Base-by-base conservation (phyloP, 192 early-diverging fungal species). In the Phlyctochytrium planicorne region DNA sequence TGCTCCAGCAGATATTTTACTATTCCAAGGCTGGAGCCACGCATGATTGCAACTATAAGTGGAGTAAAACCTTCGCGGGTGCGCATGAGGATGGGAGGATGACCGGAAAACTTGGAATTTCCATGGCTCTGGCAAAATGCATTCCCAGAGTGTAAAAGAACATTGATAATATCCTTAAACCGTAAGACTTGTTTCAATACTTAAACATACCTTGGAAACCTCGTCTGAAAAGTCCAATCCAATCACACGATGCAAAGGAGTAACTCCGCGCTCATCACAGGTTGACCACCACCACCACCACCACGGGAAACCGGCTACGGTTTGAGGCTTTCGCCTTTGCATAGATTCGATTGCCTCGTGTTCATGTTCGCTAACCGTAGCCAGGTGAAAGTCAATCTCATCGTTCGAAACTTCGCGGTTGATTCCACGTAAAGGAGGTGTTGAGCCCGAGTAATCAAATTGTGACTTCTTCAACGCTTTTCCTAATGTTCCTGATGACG, bases 251-350 rank as follows among this genome's bases (percentile, higher is more conserved):
- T 47, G 40, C 40, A 47, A 20, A 6, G 40, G 40, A 14, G 40
- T 47, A 47, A 47, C 20, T 14, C 40, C 40, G 20, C 20, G 40
- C 40, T 47, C 40, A 20, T 47, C 40, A 6, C 20, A 6, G 6
- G 40, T 20, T 14, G 40, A 47, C 40, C 40, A 47, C 40, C 40
- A 47, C 40, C 40, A 47, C 40, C 40, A 47, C 40, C 40, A 47
- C 10, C 6, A 14, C 40, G 40, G 40, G 20, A 47, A 47, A 47
- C 40, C 40, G 10, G 10, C 10, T 14, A 47, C 6, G 40, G 6
- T 6, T 14, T 20, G 40, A 47, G 10, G 20, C 40, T 47, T 6
- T 20, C 40, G 6, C 20, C 40, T 47, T 20, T 14, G 40, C 6
- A 47, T n/a, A n/a, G n/a, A n/a, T n/a, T n/a, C n/a, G n/a, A 47